Evolutionary conservation across 2,329 filamentous ascomycete genomes (phyloP), one percentile per base, ranked within the genome.

Genomic region (Trichophyton equinum): DNA sequence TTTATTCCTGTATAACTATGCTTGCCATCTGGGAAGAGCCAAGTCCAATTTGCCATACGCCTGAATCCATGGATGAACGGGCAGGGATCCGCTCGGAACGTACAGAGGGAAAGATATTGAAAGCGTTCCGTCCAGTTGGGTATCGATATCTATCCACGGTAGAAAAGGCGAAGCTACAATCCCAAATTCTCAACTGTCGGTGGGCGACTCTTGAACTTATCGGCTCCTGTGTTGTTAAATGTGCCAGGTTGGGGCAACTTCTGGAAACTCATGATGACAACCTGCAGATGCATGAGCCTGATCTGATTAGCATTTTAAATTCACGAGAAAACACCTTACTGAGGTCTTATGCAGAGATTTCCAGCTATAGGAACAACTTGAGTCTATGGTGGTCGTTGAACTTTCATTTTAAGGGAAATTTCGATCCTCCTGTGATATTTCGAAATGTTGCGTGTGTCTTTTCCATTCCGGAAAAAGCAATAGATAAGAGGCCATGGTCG

Each of bases 181-280:
- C 61, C 2, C 66, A 65, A 1, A 67, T 78, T 2, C 61, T 77
- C 27, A 65, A 66, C 4, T 75, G 71, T 60, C 67, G 65, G 61
- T 78, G 76, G 75, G 77, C 71, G 61, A 77, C 72, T 0, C 60
- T 69, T 25, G 61, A 68, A 2, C 71, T 72, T 6, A 61, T 78
- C 4, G 8, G 11, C 8, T 59, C 57, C 15, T 59, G 57, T 22
- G 22, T 59, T 25, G 30, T 44, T 20, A 25, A 42, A 25, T 57
- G 55, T 42, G 22, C n/a, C 13, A 18, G 42, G 40, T 11, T 57
- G 42, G 15, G 9, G 15, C 33, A 25, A 9, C 27, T 57, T 25
- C 55, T 36, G 30, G 27, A 30, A 30, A 13, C 18, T 20, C 20
- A 13, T 2, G 33, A 18, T 7, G 40, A 57, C 27, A 18, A 42